Base-by-base conservation (phyloP, 371 early-diverging fungal species). In the Furculomyces boomerangus region DNA sequence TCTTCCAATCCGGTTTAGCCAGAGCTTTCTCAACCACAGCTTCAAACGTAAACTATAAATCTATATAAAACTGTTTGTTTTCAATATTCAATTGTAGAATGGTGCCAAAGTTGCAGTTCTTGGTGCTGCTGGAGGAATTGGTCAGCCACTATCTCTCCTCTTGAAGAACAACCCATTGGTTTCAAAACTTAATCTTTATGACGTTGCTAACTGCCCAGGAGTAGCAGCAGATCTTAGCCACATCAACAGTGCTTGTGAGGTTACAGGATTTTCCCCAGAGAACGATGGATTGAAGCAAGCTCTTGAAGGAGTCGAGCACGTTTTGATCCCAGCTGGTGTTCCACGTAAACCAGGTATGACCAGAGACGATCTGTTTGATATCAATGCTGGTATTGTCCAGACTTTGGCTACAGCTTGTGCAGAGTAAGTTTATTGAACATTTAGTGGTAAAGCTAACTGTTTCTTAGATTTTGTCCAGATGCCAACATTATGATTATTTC, bases 261-360 rank as follows among this genome's bases (percentile, higher is more conserved):
- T 84, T 63, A 80, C 77, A 54, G 98, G 97, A 44, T 86, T 83
- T 80, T 71, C 67, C 46, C 80, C 85, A 62, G 88, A 83, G 35
- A 72, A 84, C 65, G 78, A 81, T 48, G 83, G 85, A 55, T 80
- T 96, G 71, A 80, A 80, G 74, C 77, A 74, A 60, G 87, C 96
- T 32, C 74, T 98, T 53, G 71, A 77, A 60, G 94, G 82, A 57
- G 78, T 84, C 43, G 84, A 93, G 61, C 70, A 95, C 57, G 90
- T 98, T 57, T 86, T 94, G 62, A 92, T 95, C 73, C 97, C 99
- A 53, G 99, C 99, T 61, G 99, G 99, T 72, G 93, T 96, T 50
- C 97, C 99, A 60, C 83, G 99, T 63, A 98, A 98, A 84, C 99
- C 97, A 59, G 96, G 95, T 58, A 98, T 98, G 99, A 95, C 96